Conservation (phyloP, 805 yeast genomes). For the Lachancea cidri region DNA sequence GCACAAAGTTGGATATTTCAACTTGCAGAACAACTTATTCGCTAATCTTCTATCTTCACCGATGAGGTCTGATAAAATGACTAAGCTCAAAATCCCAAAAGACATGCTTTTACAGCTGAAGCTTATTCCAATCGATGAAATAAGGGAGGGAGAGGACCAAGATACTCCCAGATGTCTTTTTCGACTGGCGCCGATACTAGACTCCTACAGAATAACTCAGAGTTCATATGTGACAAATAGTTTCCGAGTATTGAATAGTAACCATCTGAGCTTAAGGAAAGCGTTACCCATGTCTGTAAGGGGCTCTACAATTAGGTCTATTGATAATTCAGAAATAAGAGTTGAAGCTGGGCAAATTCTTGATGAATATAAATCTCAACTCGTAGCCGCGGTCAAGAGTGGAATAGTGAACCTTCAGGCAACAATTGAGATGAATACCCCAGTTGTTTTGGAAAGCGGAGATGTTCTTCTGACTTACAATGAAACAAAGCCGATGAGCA, state of each 20-base stretch:
- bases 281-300: slow-evolving; percentile 7
- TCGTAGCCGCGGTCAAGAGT: slow-evolving; percentile 1
- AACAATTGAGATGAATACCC: no score
- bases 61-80: slow-evolving; percentile 36
- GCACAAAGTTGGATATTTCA: neutral
- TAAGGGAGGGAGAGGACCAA: neutral
- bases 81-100: slow-evolving; percentile 37
- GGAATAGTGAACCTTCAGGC: no score
- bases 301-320: slow-evolving; percentile 4
- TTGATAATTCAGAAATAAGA: slow-evolving; percentile 1
- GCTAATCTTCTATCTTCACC: slow-evolving; percentile 41
- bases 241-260: slow-evolving; percentile 1
- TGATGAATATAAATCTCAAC: neutral
- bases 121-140: slow-evolving; percentile 5
- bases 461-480: slow-evolving; percentile 10
- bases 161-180: no score
- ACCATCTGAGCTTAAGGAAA: neutral
- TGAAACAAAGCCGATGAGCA: no score
- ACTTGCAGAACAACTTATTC: slow-evolving; percentile 33
- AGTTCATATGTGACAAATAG: slow-evolving; percentile 24
- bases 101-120: slow-evolving; percentile 28
- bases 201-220: slow-evolving; percentile 9
- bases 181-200: slow-evolving; percentile 9
- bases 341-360: neutral
- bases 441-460: slow-evolving; percentile 5